These are phyloP conservation scores for Tricholoma flavovirens DNA, from an alignment of 768 basidiomycete species.

Conservation along the genomic window DNA sequence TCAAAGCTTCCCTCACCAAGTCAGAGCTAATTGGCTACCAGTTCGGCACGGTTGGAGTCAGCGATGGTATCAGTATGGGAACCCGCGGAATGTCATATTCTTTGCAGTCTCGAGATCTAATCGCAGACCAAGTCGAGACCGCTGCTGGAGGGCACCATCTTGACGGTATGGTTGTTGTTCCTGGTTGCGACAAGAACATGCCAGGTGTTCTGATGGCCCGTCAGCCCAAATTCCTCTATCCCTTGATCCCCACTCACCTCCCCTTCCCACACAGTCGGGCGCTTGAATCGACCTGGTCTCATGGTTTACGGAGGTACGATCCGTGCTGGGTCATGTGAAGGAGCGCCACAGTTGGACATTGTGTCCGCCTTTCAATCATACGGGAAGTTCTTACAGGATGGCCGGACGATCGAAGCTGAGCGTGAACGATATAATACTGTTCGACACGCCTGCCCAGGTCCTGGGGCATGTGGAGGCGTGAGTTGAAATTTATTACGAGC, in stretches of 20 bases:
- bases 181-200: slow-evolving; percentile 99
- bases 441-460: slow-evolving; percentile 92
- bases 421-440: slow-evolving; percentile 79
- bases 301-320: slow-evolving; percentile 99
- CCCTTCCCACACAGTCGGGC: slow-evolving; percentile 56
- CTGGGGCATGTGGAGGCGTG: slow-evolving; percentile 96
- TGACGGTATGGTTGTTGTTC: slow-evolving; percentile 95
- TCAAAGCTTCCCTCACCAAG: slow-evolving; percentile 73
- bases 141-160: slow-evolving; percentile 97
- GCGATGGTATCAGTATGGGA: slow-evolving; percentile 98
- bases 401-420: slow-evolving; percentile 80
- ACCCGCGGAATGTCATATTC: slow-evolving; percentile 92
- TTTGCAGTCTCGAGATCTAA: slow-evolving; percentile 95
- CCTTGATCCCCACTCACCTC: slow-evolving; percentile 16
- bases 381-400: slow-evolving; percentile 90
- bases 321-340: slow-evolving; percentile 86
- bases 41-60: slow-evolving; percentile 96
- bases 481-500: slow-evolving; percentile 22
- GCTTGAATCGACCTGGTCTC: slow-evolving; percentile 90
- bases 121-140: slow-evolving; percentile 95
- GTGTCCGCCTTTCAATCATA: slow-evolving; percentile 98
- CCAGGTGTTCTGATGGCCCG: slow-evolving; percentile 98
- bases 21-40: slow-evolving; percentile 87
- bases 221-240: slow-evolving; percentile 32
- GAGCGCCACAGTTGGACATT: slow-evolving; percentile 84